phyloP scores from a whole-genome alignment of 2,329 filamentous ascomycete species.

The Penicillium sp. region DNA sequence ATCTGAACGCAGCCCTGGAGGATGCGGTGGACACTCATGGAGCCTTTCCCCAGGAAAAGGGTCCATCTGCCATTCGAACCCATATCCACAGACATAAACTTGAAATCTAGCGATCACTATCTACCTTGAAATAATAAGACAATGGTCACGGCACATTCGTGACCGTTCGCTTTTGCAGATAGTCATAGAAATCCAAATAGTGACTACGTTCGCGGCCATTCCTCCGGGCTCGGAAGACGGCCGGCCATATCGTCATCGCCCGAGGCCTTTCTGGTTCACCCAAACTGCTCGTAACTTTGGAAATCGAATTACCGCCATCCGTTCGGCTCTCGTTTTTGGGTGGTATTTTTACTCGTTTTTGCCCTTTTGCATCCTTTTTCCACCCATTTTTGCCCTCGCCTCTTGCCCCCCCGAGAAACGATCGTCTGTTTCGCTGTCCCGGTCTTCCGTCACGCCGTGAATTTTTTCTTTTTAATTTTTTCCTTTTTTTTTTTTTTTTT shows the following conservation, averaged over 20 bases:
- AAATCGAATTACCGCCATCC: conserved; percentile 2
- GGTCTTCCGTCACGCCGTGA: conserved; percentile 12
- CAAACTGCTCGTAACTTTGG: conserved; percentile 10
- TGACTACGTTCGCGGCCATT: conserved; percentile 10
- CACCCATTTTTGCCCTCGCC: conserved; percentile 16
- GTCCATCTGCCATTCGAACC: background rate
- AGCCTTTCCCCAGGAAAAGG: background rate
- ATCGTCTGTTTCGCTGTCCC: conserved; percentile 21
- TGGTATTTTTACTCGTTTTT: background rate
- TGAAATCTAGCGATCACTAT: no score
- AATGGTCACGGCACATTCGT: no score
- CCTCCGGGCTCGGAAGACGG: conserved; percentile 15
- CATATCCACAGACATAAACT: background rate
- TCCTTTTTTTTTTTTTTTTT: conserved; percentile 17
- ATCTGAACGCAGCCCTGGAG: conserved; percentile 4
- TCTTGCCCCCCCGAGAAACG: conserved; percentile 26
- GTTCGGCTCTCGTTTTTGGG: background rate
- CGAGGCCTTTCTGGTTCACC: background rate
- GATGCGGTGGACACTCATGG: background rate
- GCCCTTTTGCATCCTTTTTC: conserved; percentile 10
- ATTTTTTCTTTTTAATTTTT: conserved; percentile 17
- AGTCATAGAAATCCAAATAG: background rate
- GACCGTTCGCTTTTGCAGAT: background rate
- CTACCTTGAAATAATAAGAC: no score
- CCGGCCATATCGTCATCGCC: conserved; percentile 16